Evolutionary conservation across 2,329 filamentous ascomycete species (phyloP).

Genomic region (Herpotrichia juniperi): DNA sequence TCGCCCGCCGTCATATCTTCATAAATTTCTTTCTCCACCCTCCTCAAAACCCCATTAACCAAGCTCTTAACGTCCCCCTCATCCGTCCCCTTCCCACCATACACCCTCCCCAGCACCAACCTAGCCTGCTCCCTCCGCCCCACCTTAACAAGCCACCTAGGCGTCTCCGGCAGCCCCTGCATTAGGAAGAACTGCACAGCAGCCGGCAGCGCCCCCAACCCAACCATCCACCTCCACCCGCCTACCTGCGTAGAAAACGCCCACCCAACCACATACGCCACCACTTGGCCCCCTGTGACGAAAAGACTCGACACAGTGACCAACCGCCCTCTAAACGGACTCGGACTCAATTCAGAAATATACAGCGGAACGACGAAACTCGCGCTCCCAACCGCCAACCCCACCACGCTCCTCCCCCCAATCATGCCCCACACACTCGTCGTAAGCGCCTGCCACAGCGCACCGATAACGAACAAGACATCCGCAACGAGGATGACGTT

Average conservation of each 20-base stretch:
- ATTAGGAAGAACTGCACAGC: constrained; percentile 72
- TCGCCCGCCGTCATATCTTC: constrained; percentile 60
- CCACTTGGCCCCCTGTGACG: constrained; percentile 85
- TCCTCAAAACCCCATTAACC: constrained; percentile 66
- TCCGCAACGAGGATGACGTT: constrained; percentile 72
- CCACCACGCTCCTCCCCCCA: constrained; percentile 70
- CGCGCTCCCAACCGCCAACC: constrained; percentile 74
- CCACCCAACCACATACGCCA: constrained; percentile 88
- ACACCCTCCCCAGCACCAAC: constrained; percentile 67
- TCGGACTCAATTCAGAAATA: constrained; percentile 84
- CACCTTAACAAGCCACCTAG: constrained; percentile 80
- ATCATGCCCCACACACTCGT: constrained; percentile 69
- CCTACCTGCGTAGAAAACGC: constrained; percentile 60
- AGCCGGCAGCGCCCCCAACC: constrained; percentile 80
- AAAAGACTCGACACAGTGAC: constrained; percentile 84
- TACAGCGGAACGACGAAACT: constrained; percentile 87
- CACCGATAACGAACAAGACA: constrained; percentile 70
- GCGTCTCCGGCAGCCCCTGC: constrained; percentile 81
- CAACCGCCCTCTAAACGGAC: constrained; percentile 75
- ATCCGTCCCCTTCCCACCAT: constrained; percentile 50
- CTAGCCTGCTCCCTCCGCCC: constrained; percentile 68
- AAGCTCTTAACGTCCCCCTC: constrained; percentile 48
- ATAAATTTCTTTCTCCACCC: constrained; percentile 76
- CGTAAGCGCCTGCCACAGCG: constrained; percentile 67
- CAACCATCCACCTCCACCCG: constrained; percentile 93